Conservation (phyloP, 169 alveolate species). For the Cryptosporidium meleagridis region DNA sequence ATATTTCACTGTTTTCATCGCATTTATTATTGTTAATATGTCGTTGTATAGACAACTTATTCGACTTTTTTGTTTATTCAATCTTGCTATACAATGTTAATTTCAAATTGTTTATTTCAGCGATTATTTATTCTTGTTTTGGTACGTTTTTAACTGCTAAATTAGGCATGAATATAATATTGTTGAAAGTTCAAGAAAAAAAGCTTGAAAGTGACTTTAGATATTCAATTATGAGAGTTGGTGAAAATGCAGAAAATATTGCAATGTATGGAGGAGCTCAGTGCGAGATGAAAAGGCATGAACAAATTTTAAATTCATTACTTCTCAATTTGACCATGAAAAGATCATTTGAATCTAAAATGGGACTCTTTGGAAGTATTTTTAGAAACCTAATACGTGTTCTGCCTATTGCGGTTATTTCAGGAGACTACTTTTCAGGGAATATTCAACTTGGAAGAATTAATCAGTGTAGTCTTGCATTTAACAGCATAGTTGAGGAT, state of each 20-base stretch:
- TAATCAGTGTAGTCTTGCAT: constrained; percentile 69
- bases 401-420: constrained; percentile 60
- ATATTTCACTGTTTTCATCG: constrained; percentile 43
- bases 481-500: constrained; percentile 56
- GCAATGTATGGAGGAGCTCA: constrained; percentile 76
- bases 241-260: constrained; percentile 76
- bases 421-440: constrained; percentile 65
- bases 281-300: constrained; percentile 27
- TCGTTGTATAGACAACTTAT: constrained; percentile 54
- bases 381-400: constrained; percentile 62
- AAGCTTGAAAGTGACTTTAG: constrained; percentile 74
- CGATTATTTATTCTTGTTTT: constrained; percentile 37
- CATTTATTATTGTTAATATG: constrained; percentile 38
- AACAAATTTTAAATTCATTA: background rate
- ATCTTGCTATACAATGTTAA: constrained; percentile 27
- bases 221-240: constrained; percentile 72
- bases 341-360: constrained; percentile 40
- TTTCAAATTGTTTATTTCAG: constrained; percentile 43
- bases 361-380: constrained; percentile 61
- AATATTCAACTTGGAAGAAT: constrained; percentile 53
- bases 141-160: constrained; percentile 66
- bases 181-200: constrained; percentile 42
- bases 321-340: background rate
- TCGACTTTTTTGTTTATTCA: constrained; percentile 68
- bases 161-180: constrained; percentile 30